phyloP scores from a whole-genome alignment of 495 filamentous ascomycete species.

The Chaetomium tenue region DNA sequence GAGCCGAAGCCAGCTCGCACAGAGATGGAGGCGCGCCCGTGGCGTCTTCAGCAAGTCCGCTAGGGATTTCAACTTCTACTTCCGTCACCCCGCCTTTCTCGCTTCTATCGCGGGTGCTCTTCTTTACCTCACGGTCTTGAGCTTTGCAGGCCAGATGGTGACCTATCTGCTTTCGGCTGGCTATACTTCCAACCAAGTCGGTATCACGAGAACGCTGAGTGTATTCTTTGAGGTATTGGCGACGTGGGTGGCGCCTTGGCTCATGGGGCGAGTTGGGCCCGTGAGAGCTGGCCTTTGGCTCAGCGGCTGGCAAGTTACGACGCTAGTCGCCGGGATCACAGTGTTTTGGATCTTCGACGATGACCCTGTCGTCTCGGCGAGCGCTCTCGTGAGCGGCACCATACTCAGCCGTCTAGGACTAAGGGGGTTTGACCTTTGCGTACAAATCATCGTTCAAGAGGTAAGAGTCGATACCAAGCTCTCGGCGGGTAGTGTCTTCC shows the following conservation, averaged over 20 bases:
- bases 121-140: slow-evolving; percentile 60
- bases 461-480: slow-evolving; percentile 43
- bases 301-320: slow-evolving; percentile 59
- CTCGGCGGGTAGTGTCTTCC: too few relatives aligned
- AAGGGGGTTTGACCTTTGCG: slow-evolving; percentile 66
- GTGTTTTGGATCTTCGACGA: slow-evolving; percentile 44
- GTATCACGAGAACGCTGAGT: slow-evolving; percentile 39
- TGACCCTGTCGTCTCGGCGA: slow-evolving; percentile 38
- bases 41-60: neutral
- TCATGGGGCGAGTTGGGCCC: slow-evolving; percentile 57
- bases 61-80: slow-evolving; percentile 38
- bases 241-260: slow-evolving; percentile 49
- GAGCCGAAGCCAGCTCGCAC: neutral
- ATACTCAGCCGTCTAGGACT: slow-evolving; percentile 62
- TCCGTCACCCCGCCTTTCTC: slow-evolving; percentile 47
- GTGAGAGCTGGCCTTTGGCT: slow-evolving; percentile 63
- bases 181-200: slow-evolving; percentile 39
- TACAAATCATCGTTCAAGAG: slow-evolving; percentile 65
- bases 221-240: slow-evolving; percentile 48
- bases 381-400: slow-evolving; percentile 50
- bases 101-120: slow-evolving; percentile 56
- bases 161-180: slow-evolving; percentile 54
- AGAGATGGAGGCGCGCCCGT: neutral
- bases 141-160: slow-evolving; percentile 59
- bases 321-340: slow-evolving; percentile 44